Percentiles rank a stretch among this genome's conserved stretches.
Evolutionary conservation across 2,329 filamentous ascomycete species (phyloP).

Genomic region (Penicillium glabrum): DNA sequence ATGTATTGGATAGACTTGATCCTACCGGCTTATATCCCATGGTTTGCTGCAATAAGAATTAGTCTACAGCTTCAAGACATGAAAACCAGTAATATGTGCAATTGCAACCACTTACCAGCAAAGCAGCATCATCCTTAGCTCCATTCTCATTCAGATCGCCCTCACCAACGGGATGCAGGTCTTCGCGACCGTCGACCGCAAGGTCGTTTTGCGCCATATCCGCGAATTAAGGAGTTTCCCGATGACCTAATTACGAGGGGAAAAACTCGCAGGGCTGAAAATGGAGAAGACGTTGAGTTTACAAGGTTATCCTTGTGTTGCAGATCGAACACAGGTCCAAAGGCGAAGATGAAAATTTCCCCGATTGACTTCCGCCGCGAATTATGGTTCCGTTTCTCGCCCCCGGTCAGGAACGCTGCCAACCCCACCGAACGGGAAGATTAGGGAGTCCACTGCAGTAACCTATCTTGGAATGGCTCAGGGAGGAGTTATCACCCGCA

Average conservation of each 20-base stretch:
- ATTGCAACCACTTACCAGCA: constrained; percentile 31
- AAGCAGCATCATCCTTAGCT: constrained; percentile 36
- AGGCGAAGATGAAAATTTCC: constrained; percentile 10
- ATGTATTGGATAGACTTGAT: neutral
- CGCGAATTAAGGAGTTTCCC: neutral
- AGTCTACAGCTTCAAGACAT: neutral
- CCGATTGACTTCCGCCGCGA: constrained; percentile 6
- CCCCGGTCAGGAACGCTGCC: constrained; percentile 7
- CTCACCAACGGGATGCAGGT: constrained; percentile 24
- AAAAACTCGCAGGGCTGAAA: neutral
- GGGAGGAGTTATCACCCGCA: neutral
- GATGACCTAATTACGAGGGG: neutral
- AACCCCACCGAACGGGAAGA: constrained; percentile 16
- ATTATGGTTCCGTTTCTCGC: constrained; percentile 7
- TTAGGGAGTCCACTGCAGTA: constrained; percentile 5
- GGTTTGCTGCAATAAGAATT: constrained; percentile 41
- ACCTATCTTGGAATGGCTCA: neutral
- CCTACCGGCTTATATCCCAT: constrained; percentile 57
- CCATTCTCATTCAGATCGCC: constrained; percentile 24
- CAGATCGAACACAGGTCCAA: neutral
- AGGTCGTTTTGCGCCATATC: constrained; percentile 19
- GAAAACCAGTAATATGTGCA: neutral
- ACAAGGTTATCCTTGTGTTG: neutral
- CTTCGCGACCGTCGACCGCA: constrained; percentile 22
- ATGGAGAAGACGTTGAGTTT: neutral